phyloP scores from a whole-genome alignment of 345 rosid genomes.

The Arabidopsis arenosa region DNA sequence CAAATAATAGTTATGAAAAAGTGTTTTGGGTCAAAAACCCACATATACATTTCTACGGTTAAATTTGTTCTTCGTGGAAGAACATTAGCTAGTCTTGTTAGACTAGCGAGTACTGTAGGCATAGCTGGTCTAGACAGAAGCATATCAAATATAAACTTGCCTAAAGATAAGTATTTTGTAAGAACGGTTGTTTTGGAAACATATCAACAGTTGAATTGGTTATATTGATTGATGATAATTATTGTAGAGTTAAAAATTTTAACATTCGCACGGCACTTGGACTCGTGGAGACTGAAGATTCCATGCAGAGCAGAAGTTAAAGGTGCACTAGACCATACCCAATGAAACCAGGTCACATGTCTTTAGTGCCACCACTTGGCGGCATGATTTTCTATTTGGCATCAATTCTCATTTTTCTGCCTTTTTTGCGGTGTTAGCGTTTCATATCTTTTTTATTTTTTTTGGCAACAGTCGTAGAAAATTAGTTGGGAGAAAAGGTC shows the following conservation, averaged over 20 bases:
- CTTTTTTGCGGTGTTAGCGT: not conserved
- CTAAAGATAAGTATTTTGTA: too few relatives aligned
- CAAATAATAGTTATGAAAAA: not conserved
- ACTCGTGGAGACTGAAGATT: not conserved
- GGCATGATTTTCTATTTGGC: not conserved
- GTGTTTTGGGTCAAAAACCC: not conserved
- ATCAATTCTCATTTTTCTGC: slow-evolving; percentile 10
- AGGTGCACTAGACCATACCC: not conserved
- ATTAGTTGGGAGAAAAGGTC: not conserved
- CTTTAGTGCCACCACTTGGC: slow-evolving; percentile 16
- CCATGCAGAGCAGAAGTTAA: slow-evolving; percentile 1
- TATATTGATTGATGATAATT: too few relatives aligned
- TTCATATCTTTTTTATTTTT: not conserved
- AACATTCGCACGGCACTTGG: not conserved
- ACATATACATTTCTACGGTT: too few relatives aligned
- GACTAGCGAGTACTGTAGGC: too few relatives aligned
- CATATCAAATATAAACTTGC: too few relatives aligned
- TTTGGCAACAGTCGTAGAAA: not conserved
- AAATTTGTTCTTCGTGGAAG: too few relatives aligned
- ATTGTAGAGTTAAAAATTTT: not conserved
- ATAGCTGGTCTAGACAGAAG: too few relatives aligned
- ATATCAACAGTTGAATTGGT: too few relatives aligned
- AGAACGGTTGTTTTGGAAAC: too few relatives aligned
- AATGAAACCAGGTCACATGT: not conserved
- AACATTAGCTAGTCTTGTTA: too few relatives aligned